phyloP scores from a whole-genome alignment of 2,329 filamentous ascomycete species.

The Passalora sequoiae region DNA sequence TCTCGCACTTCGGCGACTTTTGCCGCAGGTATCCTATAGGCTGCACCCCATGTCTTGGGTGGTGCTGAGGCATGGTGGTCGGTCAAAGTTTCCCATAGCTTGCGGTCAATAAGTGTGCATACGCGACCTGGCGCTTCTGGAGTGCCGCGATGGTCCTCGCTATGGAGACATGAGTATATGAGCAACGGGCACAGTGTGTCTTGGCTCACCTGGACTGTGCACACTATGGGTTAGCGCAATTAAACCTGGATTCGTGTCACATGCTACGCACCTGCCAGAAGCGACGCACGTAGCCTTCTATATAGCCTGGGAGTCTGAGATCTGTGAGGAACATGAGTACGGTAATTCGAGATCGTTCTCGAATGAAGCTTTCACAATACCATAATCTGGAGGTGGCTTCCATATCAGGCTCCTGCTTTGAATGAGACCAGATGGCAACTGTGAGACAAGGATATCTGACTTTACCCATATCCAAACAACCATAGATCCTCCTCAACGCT shows the following conservation, averaged over 20 bases:
- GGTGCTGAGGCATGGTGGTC: conserved; percentile 61
- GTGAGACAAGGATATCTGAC: conserved; percentile 1
- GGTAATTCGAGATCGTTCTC: no score
- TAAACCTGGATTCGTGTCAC: neutral
- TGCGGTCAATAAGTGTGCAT: conserved; percentile 80
- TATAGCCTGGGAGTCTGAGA: conserved; percentile 77
- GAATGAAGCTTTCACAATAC: conserved; percentile 58
- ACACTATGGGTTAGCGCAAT: neutral
- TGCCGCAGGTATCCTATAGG: conserved; percentile 69
- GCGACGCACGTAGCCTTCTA: conserved; percentile 85
- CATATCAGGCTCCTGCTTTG: conserved; percentile 78
- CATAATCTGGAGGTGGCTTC: conserved; percentile 95
- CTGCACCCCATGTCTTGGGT: conserved; percentile 80
- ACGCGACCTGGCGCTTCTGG: conserved; percentile 82
- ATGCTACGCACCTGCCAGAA: conserved; percentile 83
- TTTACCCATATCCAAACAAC: conserved; percentile 93
- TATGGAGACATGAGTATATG: conserved; percentile 37
- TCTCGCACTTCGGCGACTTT: conserved; percentile 74
- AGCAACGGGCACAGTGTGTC: neutral
- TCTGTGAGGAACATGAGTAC: conserved; percentile 49
- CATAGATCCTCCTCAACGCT: conserved; percentile 59
- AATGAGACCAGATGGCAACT: conserved; percentile 11
- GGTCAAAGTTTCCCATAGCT: conserved; percentile 71
- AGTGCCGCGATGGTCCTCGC: conserved; percentile 91
- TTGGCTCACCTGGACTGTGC: conserved; percentile 29